Percentiles rank a stretch among this genome's conserved stretches.
phyloP scores from a whole-genome alignment of 2,329 filamentous ascomycete species.

The Hymenotorrendiella dingleyae region DNA sequence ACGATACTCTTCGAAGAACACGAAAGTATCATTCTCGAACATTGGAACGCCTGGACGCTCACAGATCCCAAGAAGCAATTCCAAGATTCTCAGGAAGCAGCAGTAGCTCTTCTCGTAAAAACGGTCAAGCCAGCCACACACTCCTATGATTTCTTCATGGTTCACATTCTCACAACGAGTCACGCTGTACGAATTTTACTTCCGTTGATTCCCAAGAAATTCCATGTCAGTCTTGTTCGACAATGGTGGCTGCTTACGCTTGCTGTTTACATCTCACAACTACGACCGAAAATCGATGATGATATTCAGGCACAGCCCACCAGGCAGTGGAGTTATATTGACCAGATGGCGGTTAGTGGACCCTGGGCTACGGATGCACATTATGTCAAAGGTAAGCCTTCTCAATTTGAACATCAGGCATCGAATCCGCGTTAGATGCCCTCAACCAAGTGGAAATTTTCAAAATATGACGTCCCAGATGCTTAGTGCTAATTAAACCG shows the following conservation, averaged over 20 bases:
- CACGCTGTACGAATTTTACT: slow-evolving; percentile 85
- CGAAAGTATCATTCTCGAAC: slow-evolving; percentile 68
- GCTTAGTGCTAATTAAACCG: background rate
- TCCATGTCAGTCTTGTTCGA: slow-evolving; percentile 67
- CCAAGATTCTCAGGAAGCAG: slow-evolving; percentile 59
- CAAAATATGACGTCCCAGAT: no score
- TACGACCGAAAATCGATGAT: slow-evolving; percentile 66
- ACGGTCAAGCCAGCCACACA: slow-evolving; percentile 52
- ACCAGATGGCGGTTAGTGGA: slow-evolving; percentile 63
- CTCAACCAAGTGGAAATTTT: no score
- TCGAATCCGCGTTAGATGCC: no score
- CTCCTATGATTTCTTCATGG: slow-evolving; percentile 76
- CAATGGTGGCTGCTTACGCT: slow-evolving; percentile 89
- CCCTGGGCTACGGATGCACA: slow-evolving; percentile 68
- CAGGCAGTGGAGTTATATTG: slow-evolving; percentile 72
- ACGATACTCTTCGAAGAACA: slow-evolving; percentile 61
- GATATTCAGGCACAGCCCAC: slow-evolving; percentile 47
- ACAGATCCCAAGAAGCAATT: slow-evolving; percentile 68
- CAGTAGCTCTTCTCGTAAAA: slow-evolving; percentile 55
- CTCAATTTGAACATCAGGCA: no score
- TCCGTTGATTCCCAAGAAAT: slow-evolving; percentile 65
- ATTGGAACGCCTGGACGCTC: slow-evolving; percentile 86
- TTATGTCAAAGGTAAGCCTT: slow-evolving; percentile 68
- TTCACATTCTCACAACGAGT: slow-evolving; percentile 76
- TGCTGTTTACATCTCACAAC: slow-evolving; percentile 68